Conservation (phyloP, 73 alveolate genomes). For the Tetrahymena thermophila region DNA sequence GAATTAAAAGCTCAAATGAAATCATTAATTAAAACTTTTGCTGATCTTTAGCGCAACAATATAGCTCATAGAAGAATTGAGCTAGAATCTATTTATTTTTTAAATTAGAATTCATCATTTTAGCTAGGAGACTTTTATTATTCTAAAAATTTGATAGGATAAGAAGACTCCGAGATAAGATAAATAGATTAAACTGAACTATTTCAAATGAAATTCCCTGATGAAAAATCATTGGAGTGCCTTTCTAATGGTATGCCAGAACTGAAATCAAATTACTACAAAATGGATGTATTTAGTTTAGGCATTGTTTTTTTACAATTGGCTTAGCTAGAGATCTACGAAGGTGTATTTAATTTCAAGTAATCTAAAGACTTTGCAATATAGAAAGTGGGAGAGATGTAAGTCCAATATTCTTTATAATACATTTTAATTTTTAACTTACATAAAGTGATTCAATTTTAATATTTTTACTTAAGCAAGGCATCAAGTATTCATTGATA, state of each 20-base stretch:
- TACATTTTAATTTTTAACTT: background rate
- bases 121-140: background rate
- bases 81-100: background rate
- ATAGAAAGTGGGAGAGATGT: background rate
- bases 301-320: background rate
- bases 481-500: too few relatives aligned
- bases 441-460: too few relatives aligned
- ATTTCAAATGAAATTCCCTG: background rate
- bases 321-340: background rate
- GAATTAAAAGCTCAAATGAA: background rate
- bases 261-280: background rate
- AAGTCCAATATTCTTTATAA: background rate
- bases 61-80: background rate
- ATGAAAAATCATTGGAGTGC: background rate
- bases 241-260: background rate
- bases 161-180: background rate
- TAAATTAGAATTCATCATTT: background rate
- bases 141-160: background rate
- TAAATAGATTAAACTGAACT: background rate
- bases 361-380: background rate
- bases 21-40: background rate
- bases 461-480: too few relatives aligned
- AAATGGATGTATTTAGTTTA: background rate
- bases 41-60: background rate
- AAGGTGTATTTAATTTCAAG: background rate